phyloP scores from a whole-genome alignment of 2,329 filamentous ascomycete species.

The Epichloe hybrida region DNA sequence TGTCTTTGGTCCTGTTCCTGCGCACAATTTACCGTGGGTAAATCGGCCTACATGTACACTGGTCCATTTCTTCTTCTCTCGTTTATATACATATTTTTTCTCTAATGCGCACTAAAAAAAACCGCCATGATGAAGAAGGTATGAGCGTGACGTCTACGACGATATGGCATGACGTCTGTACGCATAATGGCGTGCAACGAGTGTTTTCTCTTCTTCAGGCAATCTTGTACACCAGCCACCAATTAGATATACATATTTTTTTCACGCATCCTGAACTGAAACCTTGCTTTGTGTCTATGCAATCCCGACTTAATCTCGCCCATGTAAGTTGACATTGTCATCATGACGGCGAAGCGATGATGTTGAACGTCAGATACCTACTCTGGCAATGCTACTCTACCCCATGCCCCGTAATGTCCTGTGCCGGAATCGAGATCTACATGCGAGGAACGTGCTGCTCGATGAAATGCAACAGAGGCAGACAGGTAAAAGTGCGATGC shows the following conservation, averaged over 20 bases:
- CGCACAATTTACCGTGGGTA: neutral
- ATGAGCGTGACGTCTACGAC: conserved; percentile 2
- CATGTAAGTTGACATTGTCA: no score
- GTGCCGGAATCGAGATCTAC: no score
- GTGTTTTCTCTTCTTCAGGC: neutral
- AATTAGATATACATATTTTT: neutral
- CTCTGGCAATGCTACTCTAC: no score
- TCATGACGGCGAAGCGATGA: no score
- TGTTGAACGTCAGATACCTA: no score
- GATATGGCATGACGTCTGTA: conserved; percentile 1
- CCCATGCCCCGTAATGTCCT: no score
- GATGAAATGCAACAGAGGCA: no score
- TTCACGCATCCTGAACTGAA: neutral
- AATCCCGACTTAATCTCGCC: no score
- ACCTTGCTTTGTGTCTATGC: no score
- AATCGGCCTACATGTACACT: neutral
- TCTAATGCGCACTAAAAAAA: neutral
- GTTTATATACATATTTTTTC: neutral
- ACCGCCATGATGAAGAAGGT: neutral
- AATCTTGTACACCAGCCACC: conserved; percentile 1
- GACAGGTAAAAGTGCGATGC: no score
- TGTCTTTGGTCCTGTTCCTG: neutral
- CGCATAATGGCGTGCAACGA: neutral
- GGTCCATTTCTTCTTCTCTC: neutral
- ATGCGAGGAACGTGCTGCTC: no score